A percentile compares a stretch with the other conserved stretches of the same genome.
Conservation (phyloP, 2,329 filamentous ascomycete species). For the Pseudogymnoascus sp. region DNA sequence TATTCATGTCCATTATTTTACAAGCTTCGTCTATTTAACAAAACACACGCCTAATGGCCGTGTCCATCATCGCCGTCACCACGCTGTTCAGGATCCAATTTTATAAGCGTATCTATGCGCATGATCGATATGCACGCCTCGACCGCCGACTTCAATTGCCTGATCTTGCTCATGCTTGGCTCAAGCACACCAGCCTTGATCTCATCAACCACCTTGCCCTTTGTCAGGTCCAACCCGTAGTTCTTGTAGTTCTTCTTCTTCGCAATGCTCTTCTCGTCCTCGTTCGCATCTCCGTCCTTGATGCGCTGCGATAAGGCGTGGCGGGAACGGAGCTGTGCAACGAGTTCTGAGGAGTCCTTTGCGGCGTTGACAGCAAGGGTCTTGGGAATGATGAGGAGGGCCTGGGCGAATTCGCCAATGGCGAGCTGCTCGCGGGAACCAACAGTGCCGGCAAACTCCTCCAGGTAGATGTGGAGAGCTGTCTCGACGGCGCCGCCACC, state of each 20-base stretch:
- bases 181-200: conserved; percentile 93
- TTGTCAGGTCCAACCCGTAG: conserved; percentile 85
- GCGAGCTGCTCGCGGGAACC: conserved; percentile 95
- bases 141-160: conserved; percentile 96
- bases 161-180: conserved; percentile 96
- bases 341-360: conserved; percentile 90
- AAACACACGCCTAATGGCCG: conserved; percentile 56
- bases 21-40: conserved; percentile 19
- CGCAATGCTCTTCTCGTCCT: conserved; percentile 82
- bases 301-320: conserved; percentile 92
- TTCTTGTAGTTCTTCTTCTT: conserved; percentile 98
- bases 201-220: conserved; percentile 86
- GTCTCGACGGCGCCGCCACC: conserved; percentile 96
- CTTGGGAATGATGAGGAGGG: conserved; percentile 90
- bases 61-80: conserved; percentile 72
- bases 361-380: conserved; percentile 95
- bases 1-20: conserved; percentile 18
- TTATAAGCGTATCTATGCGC: conserved; percentile 98
- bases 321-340: conserved; percentile 87
- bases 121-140: conserved; percentile 99
- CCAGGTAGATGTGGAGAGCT: conserved; percentile 97
- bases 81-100: conserved; percentile 84
- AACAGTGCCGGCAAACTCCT: conserved; percentile 96
- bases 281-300: conserved; percentile 72
- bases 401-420: conserved; percentile 93